Evolutionary conservation across 78 protist genomes (phyloP), one percentile per base, ranked within the genome.

Genomic region (Dictyostelium discoideum): DNA sequence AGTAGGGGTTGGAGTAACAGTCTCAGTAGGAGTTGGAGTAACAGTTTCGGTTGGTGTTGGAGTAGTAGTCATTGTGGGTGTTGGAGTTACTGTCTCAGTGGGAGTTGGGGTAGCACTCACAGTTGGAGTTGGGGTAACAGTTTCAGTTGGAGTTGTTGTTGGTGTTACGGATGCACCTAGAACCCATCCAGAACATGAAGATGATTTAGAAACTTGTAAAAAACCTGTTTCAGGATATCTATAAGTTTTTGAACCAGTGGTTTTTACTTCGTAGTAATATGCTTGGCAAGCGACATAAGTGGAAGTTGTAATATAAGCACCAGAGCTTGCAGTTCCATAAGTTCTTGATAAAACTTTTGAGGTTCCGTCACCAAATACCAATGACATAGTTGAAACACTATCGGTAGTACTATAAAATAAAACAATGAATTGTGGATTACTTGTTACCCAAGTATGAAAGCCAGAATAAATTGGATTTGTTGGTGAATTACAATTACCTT

Each of bases 141-240:
- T 60, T 42, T 60, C 26, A 20, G 69, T 60, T 69, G 77, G 77
- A 26, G 92, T 76, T 1, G 67, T 2, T 20, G 93, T 74, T 54
- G 77, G 63, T 0, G 5, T 29, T 37, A 76, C 42, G 0, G 32
- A 11, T 29, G 42, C 72, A 24, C 10, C 5, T 14, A 54, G 0
- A 10, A 11, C 42, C 93, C 93, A 87, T 39, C 85, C 85, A 40
- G 26, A 16, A 79, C 93, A 88, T 3, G 29, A 22, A 18, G 79
- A 24, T 2, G 76, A 14, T 14, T 85, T 88, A 0, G 76, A 29
- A 24, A 67, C 26, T 20, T 32, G 37, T 4, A 88, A 48, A 60
- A 50, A 88, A 20, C 93, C 93, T 26, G 85, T 78, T 14, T 65
- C 79, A 39, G 93, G 93, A 40, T 80, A 80, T 16, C 65, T 16